Percentiles rank a stretch among this genome's conserved stretches.
Conservation (phyloP, 2,329 filamentous ascomycete species). For the Beauveria rudraprayagi region DNA sequence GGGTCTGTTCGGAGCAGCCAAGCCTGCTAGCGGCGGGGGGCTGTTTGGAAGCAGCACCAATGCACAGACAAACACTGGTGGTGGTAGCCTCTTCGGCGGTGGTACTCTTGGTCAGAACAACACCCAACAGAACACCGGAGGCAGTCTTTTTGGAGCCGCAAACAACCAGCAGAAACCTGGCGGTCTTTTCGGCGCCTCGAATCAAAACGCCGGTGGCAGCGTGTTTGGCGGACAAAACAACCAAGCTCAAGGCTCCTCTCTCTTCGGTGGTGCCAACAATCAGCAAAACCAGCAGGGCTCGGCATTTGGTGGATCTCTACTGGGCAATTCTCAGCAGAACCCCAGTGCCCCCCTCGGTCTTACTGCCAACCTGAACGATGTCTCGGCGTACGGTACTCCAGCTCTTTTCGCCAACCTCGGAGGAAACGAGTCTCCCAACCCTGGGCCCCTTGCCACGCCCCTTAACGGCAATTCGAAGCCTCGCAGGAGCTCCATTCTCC, state of each 20-base stretch:
- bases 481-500: conserved; percentile 71
- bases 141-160: conserved; percentile 41
- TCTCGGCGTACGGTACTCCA: conserved; percentile 83
- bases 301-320: conserved; percentile 45
- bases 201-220: conserved; percentile 37
- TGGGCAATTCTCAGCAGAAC: conserved; percentile 45
- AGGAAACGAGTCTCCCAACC: conserved; percentile 56
- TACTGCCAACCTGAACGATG: conserved; percentile 71
- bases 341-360: conserved; percentile 54
- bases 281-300: conserved; percentile 41
- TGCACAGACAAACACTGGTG: conserved; percentile 26
- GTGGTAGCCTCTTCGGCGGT: conserved; percentile 38
- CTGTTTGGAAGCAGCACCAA: conserved; percentile 32
- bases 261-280: conserved; percentile 40
- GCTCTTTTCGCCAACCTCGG: conserved; percentile 74
- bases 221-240: conserved; percentile 46
- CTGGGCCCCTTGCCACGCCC: conserved; percentile 86
- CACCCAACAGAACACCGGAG: conserved; percentile 29
- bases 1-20: conserved; percentile 32
- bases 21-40: conserved; percentile 28
- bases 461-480: conserved; percentile 67
- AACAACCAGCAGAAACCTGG: conserved; percentile 33
- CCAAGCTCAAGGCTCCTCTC: conserved; percentile 33
- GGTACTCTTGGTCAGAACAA: conserved; percentile 25
- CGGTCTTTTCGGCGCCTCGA: conserved; percentile 44